phyloP scores from a whole-genome alignment of 305 asterid species.

The Fraxinus ornus region DNA sequence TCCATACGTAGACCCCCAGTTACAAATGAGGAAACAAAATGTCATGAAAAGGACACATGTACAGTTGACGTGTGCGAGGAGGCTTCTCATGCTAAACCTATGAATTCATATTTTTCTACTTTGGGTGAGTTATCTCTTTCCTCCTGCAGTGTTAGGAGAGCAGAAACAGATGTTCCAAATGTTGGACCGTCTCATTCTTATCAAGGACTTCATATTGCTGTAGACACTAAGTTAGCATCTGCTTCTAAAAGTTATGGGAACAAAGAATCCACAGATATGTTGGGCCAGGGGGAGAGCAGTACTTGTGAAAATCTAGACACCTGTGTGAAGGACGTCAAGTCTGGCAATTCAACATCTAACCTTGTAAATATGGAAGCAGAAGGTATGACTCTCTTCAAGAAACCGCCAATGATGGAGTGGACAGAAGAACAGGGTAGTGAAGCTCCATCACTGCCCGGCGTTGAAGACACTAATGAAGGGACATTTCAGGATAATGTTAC shows the following conservation, averaged over 20 bases:
- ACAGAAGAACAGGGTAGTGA: constrained; percentile 36
- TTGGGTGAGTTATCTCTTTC: constrained; percentile 31
- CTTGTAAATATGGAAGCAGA: constrained; percentile 33
- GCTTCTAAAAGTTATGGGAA: constrained; percentile 18
- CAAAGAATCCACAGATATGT: constrained; percentile 18
- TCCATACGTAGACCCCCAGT: constrained; percentile 25
- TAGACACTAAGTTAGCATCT: constrained; percentile 14
- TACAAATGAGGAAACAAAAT: constrained; percentile 35
- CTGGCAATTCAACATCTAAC: constrained; percentile 27
- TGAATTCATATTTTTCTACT: constrained; percentile 25
- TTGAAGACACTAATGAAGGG: constrained; percentile 21
- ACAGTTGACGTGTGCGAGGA: constrained; percentile 29
- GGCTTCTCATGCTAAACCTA: constrained; percentile 33
- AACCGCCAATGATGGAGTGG: constrained; percentile 65
- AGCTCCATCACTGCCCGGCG: constrained; percentile 25
- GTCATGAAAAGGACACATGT: constrained; percentile 29
- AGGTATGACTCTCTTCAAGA: constrained; percentile 52
- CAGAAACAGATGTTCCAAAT: constrained; percentile 24
- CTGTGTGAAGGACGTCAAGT: constrained; percentile 26
- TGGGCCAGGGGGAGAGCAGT: constrained; percentile 29
- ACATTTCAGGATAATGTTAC: constrained; percentile 31
- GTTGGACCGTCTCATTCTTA: constrained; percentile 21
- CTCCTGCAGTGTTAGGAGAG: constrained; percentile 30
- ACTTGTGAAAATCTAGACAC: constrained; percentile 22
- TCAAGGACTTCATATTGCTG: constrained; percentile 15